Base-by-base conservation (phyloP, 1,284 basidiomycete species). In the Erythrobasidium hasegawianum region DNA sequence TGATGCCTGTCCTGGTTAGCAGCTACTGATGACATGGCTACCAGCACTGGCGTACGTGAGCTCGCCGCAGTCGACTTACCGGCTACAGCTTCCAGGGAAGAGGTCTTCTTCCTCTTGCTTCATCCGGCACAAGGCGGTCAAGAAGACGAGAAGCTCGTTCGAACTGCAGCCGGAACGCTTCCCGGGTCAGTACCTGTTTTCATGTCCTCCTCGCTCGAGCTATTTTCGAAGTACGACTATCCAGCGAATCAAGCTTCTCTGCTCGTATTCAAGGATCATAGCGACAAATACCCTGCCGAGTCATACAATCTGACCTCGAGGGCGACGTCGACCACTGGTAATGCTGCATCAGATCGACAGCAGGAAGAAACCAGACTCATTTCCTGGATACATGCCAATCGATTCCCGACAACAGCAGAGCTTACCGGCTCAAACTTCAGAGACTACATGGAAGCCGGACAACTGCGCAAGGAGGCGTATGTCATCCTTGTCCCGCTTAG, bases 341-440 rank as follows among this genome's bases (percentile, higher is more conserved):
- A 64, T 43, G 45, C 47, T 29, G 26, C 16, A 26, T 22, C 39
- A 1, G 18, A 45, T 10, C 65, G 62, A 14, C 59, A 59, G 29
- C 68, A 65, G 5, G 49, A 47, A 24, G 54, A 68, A 9, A n/a
- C 62, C 24, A 61, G 61, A 49, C 73, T 73, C 56, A 78, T 60
- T 13, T 70, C 75, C 0, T 92, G 87, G 84, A 78, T 91, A 20
- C 73, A 84, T 8, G 75, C 78, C 0, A 83, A 93, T 75, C 85
- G 86, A 41, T 82, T 89, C 26, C 89, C 90, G 0, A 84, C 83
- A 0, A 78, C 84, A 2, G 74, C 85, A 16, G 86, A 91, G 74
- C 83, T 96, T 38, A 85, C 83, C 10, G 82, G 84, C 40, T 84
- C 85, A 59, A 86, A 85, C 4, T 92, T 91, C 81, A 84, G 87